Percentiles rank a stretch among this genome's conserved stretches.
Conservation (phyloP, 179 eudicot species). For the Carnegiea gigantea region DNA sequence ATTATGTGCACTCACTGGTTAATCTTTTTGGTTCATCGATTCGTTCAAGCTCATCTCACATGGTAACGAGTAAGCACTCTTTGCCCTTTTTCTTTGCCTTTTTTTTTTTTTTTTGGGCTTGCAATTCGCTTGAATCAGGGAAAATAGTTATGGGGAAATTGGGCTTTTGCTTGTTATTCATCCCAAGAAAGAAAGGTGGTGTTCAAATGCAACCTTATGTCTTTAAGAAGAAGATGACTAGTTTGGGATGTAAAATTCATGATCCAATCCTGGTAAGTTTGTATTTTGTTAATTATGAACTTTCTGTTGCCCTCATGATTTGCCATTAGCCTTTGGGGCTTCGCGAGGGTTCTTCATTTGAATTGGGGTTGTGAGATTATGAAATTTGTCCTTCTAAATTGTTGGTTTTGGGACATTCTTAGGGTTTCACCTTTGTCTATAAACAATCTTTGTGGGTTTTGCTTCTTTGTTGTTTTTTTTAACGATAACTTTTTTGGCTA, state of each 20-base stretch:
- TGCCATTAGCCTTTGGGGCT: too few species aligned
- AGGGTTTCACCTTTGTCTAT: neutral
- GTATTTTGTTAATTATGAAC: neutral
- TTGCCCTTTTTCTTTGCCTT: neutral
- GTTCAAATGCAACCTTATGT: neutral
- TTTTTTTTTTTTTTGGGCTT: neutral
- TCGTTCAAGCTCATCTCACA: neutral
- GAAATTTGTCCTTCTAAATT: neutral
- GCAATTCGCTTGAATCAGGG: neutral
- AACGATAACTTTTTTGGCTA: too few species aligned
- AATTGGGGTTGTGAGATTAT: neutral
- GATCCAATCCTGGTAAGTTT: neutral
- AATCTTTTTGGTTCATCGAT: neutral
- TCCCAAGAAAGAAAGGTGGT: neutral
- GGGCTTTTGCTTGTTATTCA: neutral
- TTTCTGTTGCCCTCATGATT: neutral
- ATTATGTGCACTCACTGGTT: neutral
- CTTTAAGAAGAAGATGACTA: neutral
- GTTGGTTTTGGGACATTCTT: neutral
- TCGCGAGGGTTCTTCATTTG: neutral
- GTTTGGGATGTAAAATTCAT: neutral
- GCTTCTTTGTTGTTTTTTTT: too few species aligned
- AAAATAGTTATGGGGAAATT: neutral
- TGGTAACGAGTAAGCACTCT: conserved; percentile 2
- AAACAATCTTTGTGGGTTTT: neutral